A percentile compares a stretch with the other conserved stretches of the same genome.
Evolutionary conservation across 2,329 filamentous ascomycete genomes (phyloP).

Genomic region (Fusarium nanum): DNA sequence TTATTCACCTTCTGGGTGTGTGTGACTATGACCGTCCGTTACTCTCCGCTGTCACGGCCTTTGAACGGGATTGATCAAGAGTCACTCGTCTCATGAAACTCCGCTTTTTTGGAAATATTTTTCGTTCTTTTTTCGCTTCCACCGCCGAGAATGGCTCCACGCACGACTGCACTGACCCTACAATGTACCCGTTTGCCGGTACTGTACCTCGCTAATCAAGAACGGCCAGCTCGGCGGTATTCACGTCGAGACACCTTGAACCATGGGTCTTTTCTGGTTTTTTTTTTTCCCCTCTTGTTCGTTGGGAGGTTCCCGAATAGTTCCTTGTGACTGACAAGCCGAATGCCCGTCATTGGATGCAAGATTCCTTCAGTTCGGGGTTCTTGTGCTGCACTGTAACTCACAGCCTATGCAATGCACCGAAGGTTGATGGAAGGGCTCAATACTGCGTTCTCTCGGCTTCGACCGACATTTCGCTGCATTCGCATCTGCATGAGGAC

Average conservation of each 20-base stretch:
- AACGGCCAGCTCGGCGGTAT: conserved; percentile 30
- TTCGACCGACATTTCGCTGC: conserved; percentile 20
- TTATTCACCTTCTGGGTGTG: neutral
- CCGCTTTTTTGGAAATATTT: conserved; percentile 26
- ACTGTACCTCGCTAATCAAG: conserved; percentile 27
- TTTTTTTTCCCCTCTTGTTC: neutral
- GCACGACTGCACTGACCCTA: conserved; percentile 1
- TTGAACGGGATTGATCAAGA: conserved; percentile 33
- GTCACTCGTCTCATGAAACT: conserved; percentile 30
- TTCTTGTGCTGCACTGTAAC: conserved; percentile 9
- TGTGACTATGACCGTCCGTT: neutral
- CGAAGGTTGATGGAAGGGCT: conserved; percentile 9
- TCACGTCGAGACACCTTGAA: conserved; percentile 14
- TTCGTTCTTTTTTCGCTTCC: conserved; percentile 36
- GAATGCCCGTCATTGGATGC: conserved; percentile 13
- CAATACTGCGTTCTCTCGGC: conserved; percentile 11
- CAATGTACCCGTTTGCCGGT: neutral
- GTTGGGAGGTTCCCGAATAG: neutral
- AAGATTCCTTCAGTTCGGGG: conserved; percentile 19
- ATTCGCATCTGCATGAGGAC: conserved; percentile 5
- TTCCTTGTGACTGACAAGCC: conserved; percentile 1
- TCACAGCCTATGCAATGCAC: conserved; percentile 17
- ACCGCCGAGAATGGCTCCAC: conserved; percentile 25
- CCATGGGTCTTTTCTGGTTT: conserved; percentile 5
- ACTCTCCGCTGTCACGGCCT: conserved; percentile 20